Evolutionary conservation across 1,284 basidiomycete genomes (phyloP).

Genomic region (Apiotrichum siamense): DNA sequence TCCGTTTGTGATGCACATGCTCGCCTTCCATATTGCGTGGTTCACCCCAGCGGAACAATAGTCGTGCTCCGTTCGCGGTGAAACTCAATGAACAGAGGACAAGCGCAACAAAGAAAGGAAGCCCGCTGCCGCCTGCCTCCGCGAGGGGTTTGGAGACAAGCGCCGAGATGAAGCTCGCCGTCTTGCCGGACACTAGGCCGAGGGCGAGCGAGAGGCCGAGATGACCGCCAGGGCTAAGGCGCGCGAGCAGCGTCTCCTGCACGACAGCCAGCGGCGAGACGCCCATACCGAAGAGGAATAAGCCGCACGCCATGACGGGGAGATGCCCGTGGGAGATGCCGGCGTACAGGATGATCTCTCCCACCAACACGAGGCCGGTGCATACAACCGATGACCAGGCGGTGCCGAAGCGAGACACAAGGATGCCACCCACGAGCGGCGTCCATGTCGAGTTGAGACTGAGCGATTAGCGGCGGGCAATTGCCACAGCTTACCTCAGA

Average conservation of each 20-base stretch:
- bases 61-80: conserved; percentile 60
- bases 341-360: conserved; percentile 46
- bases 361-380: conserved; percentile 62
- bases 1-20: conserved; percentile 25
- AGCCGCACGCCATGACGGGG: conserved; percentile 24
- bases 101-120: conserved; percentile 68
- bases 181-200: conserved; percentile 70
- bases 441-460: conserved; percentile 76
- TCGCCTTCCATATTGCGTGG: conserved; percentile 57
- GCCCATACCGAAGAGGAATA: conserved; percentile 69
- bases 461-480: background rate
- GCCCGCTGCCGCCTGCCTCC: conserved; percentile 55
- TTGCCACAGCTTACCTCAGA: conserved; percentile 43
- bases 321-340: conserved; percentile 18
- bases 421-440: conserved; percentile 62
- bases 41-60: conserved; percentile 60
- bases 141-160: conserved; percentile 53
- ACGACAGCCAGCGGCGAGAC: conserved; percentile 62
- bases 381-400: conserved; percentile 57
- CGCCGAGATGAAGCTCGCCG: conserved; percentile 65
- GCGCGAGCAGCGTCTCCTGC: conserved; percentile 55
- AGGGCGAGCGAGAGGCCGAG: conserved; percentile 69
- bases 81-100: conserved; percentile 60
- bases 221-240: conserved; percentile 63
- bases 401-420: conserved; percentile 56